Percentiles rank a stretch among this genome's conserved stretches.
Conservation (phyloP, 2,329 filamentous ascomycete species). For the Talaromyces sp. region DNA sequence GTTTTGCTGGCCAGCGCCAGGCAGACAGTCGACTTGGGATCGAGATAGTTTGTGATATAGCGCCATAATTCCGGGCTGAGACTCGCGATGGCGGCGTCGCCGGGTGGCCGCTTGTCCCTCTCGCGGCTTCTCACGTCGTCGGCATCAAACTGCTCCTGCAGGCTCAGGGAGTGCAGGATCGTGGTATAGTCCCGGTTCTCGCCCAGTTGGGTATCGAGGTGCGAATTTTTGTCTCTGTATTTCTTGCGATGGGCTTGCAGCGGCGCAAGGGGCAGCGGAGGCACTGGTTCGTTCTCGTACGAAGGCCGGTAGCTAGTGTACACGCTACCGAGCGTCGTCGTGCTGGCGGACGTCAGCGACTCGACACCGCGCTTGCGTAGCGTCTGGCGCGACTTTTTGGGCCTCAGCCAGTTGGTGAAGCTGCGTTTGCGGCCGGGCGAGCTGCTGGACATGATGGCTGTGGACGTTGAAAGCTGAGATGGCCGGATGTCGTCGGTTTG, state of each 20-base stretch:
- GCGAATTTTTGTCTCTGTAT: constrained; percentile 21
- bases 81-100: constrained; percentile 39
- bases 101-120: constrained; percentile 22
- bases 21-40: constrained; percentile 43
- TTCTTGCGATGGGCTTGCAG: constrained; percentile 29
- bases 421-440: constrained; percentile 1
- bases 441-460: constrained; percentile 4
- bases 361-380: constrained; percentile 9
- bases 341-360: constrained; percentile 8
- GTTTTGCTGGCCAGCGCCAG: constrained; percentile 46
- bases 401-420: constrained; percentile 10
- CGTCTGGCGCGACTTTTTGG: constrained; percentile 13
- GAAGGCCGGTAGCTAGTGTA: constrained; percentile 4
- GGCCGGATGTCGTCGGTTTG: not conserved
- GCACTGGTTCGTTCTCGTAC: not conserved
- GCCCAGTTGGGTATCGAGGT: constrained; percentile 30
- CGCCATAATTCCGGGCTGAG: constrained; percentile 44
- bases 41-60: constrained; percentile 35
- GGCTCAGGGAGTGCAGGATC: constrained; percentile 29
- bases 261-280: constrained; percentile 20
- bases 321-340: constrained; percentile 7
- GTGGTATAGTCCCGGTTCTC: constrained; percentile 31
- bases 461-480: not conserved
- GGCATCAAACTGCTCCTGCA: constrained; percentile 23
- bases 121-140: constrained; percentile 12